These are phyloP conservation scores for Limnomonas spitsbergensis DNA, from an alignment of 139 green algal genomes.

Conservation along the genomic window DNA sequence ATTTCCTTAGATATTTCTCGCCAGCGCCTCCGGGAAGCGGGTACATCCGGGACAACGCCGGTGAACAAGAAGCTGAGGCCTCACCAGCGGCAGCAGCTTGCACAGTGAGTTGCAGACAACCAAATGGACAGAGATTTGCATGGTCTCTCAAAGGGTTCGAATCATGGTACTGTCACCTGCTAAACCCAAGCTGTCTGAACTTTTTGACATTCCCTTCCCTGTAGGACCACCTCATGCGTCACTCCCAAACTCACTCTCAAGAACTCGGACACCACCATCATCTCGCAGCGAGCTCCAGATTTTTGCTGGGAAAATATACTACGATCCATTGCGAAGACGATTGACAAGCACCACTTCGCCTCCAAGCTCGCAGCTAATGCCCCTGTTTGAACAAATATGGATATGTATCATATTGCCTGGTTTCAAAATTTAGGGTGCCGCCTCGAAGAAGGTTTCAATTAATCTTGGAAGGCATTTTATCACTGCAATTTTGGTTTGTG, in stretches of 20 bases:
- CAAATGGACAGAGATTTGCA: not conserved
- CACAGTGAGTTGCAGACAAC: not conserved
- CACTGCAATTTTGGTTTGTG: too few species aligned
- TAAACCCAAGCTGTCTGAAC: too few species aligned
- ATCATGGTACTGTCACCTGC: too few species aligned
- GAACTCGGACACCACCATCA: not conserved
- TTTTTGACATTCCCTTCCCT: too few species aligned
- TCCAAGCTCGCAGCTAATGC: too few species aligned
- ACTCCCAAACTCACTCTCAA: not conserved
- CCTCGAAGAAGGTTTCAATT: too few species aligned
- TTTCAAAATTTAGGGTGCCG: too few species aligned
- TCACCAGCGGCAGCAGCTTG: not conserved
- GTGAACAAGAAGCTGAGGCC: not conserved
- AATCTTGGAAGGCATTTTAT: too few species aligned
- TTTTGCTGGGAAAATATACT: constrained; percentile 2
- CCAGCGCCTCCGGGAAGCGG: not conserved
- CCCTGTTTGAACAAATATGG: too few species aligned
- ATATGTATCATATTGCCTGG: too few species aligned
- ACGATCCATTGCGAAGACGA: not conserved
- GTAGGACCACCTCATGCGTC: not conserved
- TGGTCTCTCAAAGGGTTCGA: too few species aligned
- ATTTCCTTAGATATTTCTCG: not conserved
- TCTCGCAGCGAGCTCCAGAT: not conserved
- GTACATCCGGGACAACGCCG: not conserved
- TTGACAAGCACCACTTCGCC: constrained; percentile 16